Evolutionary conservation across 1,284 basidiomycete genomes (phyloP).

Genomic region (Cryptococcus deneoformans): DNA sequence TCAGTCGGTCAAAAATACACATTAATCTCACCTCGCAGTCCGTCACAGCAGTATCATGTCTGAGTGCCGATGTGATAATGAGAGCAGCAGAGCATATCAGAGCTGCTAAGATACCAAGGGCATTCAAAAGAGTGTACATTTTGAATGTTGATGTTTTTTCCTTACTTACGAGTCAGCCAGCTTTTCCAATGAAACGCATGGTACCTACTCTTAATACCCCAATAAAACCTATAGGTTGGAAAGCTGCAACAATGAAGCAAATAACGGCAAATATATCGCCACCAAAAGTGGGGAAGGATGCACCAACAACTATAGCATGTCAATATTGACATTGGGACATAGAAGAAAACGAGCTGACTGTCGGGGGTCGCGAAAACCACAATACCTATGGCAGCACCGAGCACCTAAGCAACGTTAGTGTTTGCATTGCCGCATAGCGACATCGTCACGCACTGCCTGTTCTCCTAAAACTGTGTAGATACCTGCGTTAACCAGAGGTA

Average conservation of each 20-base stretch:
- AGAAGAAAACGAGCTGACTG: conserved; percentile 6
- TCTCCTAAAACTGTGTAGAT: conserved; percentile 76
- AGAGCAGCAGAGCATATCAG: conserved; percentile 76
- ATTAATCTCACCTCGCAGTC: conserved; percentile 58
- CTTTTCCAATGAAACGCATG: neutral
- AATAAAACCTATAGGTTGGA: conserved; percentile 77
- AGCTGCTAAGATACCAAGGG: conserved; percentile 57
- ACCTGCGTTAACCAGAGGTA: conserved; percentile 80
- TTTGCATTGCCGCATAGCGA: neutral
- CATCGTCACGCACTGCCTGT: conserved; percentile 57
- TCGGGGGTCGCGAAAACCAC: conserved; percentile 71
- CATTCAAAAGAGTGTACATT: conserved; percentile 69
- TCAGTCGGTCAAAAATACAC: too few relatives aligned
- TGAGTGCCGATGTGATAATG: conserved; percentile 70
- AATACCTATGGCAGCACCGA: conserved; percentile 69
- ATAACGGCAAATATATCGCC: conserved; percentile 69
- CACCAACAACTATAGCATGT: conserved; percentile 71
- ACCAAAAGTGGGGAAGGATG: conserved; percentile 69
- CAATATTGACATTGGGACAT: neutral
- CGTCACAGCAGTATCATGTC: conserved; percentile 66
- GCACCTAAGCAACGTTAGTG: conserved; percentile 36
- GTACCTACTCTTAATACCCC: conserved; percentile 67
- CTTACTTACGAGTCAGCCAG: conserved; percentile 49
- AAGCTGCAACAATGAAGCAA: conserved; percentile 66
- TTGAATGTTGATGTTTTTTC: conserved; percentile 74